Evolutionary conservation across 257 asterid genomes (phyloP), one percentile per base, ranked within the genome.

Genomic region (Solanum clarkiae): DNA sequence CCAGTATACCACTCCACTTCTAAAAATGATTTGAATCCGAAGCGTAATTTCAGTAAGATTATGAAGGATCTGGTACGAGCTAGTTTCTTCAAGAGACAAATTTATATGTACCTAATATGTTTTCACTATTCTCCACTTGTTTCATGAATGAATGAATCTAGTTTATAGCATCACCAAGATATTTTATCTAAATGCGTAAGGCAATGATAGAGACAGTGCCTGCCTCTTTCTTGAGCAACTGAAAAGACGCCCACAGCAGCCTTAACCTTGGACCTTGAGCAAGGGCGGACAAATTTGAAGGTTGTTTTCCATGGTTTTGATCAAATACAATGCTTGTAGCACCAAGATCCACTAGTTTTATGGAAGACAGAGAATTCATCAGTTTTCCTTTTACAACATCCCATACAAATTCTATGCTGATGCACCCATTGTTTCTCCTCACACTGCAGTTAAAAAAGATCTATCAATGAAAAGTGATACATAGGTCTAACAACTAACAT

Each of bases 191-290:
- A 77, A 87, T 84, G 86, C 85, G 45, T n/a, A 90, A 68, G 86
- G 85, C 49, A 80, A 88, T 72, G 86, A 88, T 51, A 88, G 75
- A 87, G 82, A 87, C 81, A 88, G 89, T 89, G 91, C 93, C 87
- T 90, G 94, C 99, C 99, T 96, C 95, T 89, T 94, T 90, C 92
- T 92, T 87, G 85, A 96, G 97, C 92, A 92, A 91, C 91, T 92
- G 93, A 88, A 93, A 94, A 15, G 96, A 95, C 89, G 92, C 87
- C 98, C 95, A 96, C 86, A 94, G 87, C 91, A 95, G 90, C 26
- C 99, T 93, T 69, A 92, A 80, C 91, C 97, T 92, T 56, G 99
- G 97, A 87, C 93, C 93, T 87, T 92, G 98, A 66, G 97, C 93
- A 81, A 96, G 88, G 82, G 96, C 94, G 88, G 84, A 88, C 93